phyloP scores from a whole-genome alignment of 352 stramenopile species.

The Halophytophthora polymorphica region DNA sequence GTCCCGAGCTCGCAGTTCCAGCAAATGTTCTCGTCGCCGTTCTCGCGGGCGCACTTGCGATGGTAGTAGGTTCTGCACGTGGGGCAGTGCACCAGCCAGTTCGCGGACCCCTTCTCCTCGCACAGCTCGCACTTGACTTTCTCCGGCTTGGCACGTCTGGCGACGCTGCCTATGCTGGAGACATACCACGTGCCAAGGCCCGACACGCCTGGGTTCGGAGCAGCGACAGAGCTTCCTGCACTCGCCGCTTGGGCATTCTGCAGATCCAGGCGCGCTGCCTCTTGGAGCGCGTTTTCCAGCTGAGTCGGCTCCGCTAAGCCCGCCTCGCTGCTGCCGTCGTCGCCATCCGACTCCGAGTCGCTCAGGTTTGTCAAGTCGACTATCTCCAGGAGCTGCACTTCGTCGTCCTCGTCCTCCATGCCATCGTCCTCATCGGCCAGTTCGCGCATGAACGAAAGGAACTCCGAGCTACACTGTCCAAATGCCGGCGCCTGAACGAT shows the following conservation, averaged over 20 bases:
- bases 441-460: constrained; percentile 49
- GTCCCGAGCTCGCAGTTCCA: constrained; percentile 74
- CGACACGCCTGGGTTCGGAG: background rate
- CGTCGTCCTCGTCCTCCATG: too few species aligned
- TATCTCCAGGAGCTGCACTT: constrained; percentile 44
- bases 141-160: constrained; percentile 30
- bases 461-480: constrained; percentile 38
- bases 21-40: constrained; percentile 63
- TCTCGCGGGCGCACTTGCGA: constrained; percentile 64
- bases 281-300: constrained; percentile 2
- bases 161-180: constrained; percentile 17
- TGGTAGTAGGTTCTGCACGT: constrained; percentile 71
- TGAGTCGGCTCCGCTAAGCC: constrained; percentile 17
- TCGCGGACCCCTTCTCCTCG: constrained; percentile 38
- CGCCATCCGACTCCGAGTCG: constrained; percentile 36
- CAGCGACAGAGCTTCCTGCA: background rate
- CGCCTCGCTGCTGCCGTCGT: constrained; percentile 29
- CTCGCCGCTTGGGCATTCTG: background rate
- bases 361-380: constrained; percentile 64
- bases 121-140: constrained; percentile 55
- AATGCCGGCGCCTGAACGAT: constrained; percentile 19
- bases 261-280: background rate
- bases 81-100: constrained; percentile 35
- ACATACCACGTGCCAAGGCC: constrained; percentile 17
- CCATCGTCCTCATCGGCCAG: constrained; percentile 35